Evolutionary conservation across 1,284 basidiomycete species (phyloP).

Genomic region (Vanrija sp.): DNA sequence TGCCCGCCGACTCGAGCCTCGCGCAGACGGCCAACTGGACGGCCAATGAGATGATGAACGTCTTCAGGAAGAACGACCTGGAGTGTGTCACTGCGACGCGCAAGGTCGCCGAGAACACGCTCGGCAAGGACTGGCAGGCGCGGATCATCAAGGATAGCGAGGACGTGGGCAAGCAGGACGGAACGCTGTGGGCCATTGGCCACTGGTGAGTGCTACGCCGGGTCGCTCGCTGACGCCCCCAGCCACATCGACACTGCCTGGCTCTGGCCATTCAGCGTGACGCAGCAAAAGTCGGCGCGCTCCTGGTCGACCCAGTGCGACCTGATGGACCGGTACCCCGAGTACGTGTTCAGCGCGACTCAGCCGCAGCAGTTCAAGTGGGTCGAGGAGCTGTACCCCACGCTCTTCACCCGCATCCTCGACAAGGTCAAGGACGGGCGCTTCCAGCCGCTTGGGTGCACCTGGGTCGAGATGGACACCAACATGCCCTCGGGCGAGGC

Average conservation of each 20-base stretch:
- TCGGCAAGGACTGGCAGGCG: not conserved
- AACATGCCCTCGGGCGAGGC: conserved; percentile 87
- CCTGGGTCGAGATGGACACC: conserved; percentile 67
- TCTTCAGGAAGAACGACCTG: conserved; percentile 52
- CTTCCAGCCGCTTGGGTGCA: conserved; percentile 10
- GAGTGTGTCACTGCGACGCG: not conserved
- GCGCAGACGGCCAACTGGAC: conserved; percentile 57
- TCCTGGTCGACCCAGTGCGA: conserved; percentile 81
- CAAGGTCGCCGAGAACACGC: not conserved
- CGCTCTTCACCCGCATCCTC: conserved; percentile 68
- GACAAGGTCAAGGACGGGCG: conserved; percentile 66
- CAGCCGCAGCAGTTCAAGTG: conserved; percentile 91
- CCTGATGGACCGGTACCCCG: conserved; percentile 87
- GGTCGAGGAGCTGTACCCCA: conserved; percentile 80
- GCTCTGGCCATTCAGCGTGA: conserved; percentile 86
- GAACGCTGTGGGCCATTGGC: conserved; percentile 28
- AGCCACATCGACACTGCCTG: conserved; percentile 68
- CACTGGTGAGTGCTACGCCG: conserved; percentile 21
- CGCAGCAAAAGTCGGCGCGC: conserved; percentile 88
- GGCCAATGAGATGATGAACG: conserved; percentile 85
- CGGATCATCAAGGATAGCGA: conserved; percentile 33
- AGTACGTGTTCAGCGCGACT: conserved; percentile 81
- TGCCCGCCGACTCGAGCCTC: conserved; percentile 5
- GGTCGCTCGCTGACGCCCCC: not conserved
- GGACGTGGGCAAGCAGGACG: conserved; percentile 14